Base-by-base conservation (phyloP, 2,329 filamentous ascomycete species). In the Cercospora zeae-maydis region DNA sequence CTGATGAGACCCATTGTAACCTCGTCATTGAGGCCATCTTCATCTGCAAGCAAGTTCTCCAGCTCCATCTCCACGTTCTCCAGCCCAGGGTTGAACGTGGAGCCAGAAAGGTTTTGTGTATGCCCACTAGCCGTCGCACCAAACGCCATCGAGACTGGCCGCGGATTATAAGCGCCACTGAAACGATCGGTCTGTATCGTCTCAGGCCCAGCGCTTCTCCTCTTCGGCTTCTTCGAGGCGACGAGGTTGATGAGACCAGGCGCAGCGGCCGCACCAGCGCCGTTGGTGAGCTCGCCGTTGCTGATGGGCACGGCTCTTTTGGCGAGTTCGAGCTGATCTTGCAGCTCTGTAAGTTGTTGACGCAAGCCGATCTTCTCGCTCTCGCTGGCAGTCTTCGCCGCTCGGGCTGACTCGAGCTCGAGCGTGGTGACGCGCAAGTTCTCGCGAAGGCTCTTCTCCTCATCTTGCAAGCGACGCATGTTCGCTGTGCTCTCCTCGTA, bases 41-140 rank as follows among this genome's bases (percentile, higher is more conserved):
- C 95, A 74, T 98, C 93, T 49, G 93, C 92, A 67, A 99, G 87
- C 59, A 99, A 85, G 68, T 89, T 90, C 80, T 98, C 93, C 63
- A 99, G 85, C 79, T 99, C 96, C 76, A 92, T 86, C 80, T 99
- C 95, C 71, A 98, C 91, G 72, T 91, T 96, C 76, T 99, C 95
- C 63, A 90, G 82, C 63, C 89, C 87, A 60, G 92, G 89, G 64
- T 89, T 86, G 75, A 95, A 95, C 3, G 89, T 89, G 39, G 89
- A 87, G 59, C 88, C 89, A 58, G 88, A 89, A 57, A 91, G 79
- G 70, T 86, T 88, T 74, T 91, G 89, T 62, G 88, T 86, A 75
- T 88, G 85, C 33, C 81, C 75, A 60, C 82, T 84, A 57, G 85
- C 82, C 71, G 83, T 82, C 53, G 86, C 85, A 59, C 78, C 78